A percentile compares a stretch with the other conserved stretches of the same genome.
phyloP scores from a whole-genome alignment of 1,284 basidiomycete species.

The Leccinum huronense region DNA sequence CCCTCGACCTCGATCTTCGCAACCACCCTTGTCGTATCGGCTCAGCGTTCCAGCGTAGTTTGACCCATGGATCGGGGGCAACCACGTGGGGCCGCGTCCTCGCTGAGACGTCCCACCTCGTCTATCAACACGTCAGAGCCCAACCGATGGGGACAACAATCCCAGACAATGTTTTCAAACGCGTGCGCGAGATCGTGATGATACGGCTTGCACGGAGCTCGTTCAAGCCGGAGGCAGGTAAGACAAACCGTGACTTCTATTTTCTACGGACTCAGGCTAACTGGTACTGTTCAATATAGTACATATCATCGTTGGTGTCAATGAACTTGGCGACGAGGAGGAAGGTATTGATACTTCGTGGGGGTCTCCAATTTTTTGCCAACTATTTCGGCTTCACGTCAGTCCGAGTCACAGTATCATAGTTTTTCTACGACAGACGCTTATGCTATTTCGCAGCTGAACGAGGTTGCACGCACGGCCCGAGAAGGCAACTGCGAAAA shows the following conservation, averaged over 20 bases:
- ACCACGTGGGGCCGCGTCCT: background rate
- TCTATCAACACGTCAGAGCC: background rate
- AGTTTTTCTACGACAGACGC: background rate
- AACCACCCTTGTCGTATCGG: background rate
- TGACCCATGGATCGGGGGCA: background rate
- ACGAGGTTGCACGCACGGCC: background rate
- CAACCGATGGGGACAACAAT: background rate
- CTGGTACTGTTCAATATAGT: background rate
- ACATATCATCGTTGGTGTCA: background rate
- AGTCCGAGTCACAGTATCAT: background rate
- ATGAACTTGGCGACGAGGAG: background rate
- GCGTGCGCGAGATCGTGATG: background rate
- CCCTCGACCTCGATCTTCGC: background rate
- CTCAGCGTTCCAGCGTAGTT: background rate
- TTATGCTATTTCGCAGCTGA: background rate
- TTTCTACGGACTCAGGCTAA: background rate
- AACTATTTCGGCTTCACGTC: background rate
- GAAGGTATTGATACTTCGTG: background rate
- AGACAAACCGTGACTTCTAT: background rate
- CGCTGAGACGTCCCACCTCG: background rate
- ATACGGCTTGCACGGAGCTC: background rate
- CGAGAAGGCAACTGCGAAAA: background rate
- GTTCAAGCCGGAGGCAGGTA: background rate
- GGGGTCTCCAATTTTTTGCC: background rate
- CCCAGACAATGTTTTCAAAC: background rate